These are phyloP conservation scores for Cladosporium oxysporum DNA, from an alignment of 2,329 filamentous ascomycete species.

Conservation along the genomic window DNA sequence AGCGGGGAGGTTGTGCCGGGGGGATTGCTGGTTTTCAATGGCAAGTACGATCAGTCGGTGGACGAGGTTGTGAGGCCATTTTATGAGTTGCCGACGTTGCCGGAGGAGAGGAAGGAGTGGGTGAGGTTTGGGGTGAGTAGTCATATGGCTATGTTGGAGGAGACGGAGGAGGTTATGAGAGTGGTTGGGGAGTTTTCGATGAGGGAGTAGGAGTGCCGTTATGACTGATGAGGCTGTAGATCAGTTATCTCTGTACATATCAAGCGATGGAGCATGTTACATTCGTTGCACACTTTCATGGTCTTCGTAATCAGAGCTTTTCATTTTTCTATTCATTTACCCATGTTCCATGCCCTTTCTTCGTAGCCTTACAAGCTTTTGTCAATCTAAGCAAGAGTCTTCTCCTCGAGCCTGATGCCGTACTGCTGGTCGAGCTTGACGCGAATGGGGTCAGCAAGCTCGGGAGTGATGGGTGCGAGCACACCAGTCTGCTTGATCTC, in stretches of 20 bases:
- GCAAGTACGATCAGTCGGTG: slow-evolving; percentile 43
- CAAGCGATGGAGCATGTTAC: neutral
- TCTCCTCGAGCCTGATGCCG: slow-evolving; percentile 71
- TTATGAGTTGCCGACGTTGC: slow-evolving; percentile 38
- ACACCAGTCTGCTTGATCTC: slow-evolving; percentile 50
- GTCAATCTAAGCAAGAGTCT: slow-evolving; percentile 40
- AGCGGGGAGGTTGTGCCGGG: slow-evolving; percentile 24
- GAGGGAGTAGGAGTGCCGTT: neutral
- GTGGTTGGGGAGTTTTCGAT: neutral
- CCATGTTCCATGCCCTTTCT: neutral
- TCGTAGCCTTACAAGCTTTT: neutral
- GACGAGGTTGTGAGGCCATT: slow-evolving; percentile 41
- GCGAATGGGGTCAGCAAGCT: slow-evolving; percentile 72
- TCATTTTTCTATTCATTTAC: slow-evolving; percentile 10
- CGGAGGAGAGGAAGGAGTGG: slow-evolving; percentile 41
- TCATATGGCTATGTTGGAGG: slow-evolving; percentile 42
- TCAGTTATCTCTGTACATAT: neutral
- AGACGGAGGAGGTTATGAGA: slow-evolving; percentile 34
- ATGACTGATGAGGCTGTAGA: neutral
- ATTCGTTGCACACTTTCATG: neutral
- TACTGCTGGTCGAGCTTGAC: slow-evolving; percentile 77
- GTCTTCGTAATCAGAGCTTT: slow-evolving; percentile 5
- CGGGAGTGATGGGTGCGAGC: slow-evolving; percentile 72
- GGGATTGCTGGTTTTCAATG: slow-evolving; percentile 44
- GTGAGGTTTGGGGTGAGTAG: slow-evolving; percentile 38